Evolutionary conservation across 345 rosid genomes (phyloP), one percentile per base, ranked within the genome.

Genomic region (Pseudoturritis turrita): DNA sequence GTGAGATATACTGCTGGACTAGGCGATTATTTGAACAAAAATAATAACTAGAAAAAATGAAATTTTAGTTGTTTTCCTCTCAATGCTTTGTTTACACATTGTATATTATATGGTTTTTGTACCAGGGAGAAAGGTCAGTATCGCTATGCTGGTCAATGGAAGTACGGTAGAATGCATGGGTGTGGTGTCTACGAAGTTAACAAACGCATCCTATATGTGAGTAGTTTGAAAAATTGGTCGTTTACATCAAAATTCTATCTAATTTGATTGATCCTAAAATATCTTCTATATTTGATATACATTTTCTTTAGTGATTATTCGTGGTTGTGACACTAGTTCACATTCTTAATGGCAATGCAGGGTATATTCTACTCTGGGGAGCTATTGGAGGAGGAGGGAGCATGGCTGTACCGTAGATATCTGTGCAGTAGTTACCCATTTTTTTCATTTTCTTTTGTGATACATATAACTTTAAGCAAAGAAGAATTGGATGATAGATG

Each of bases 111-210:
- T 40, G 12, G 53, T 19, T 55, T 29, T 56, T 67, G 4, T 77
- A 72, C 51, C 80, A 92, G 98, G 85, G 96, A 88, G 82, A 88
- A 84, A 82, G 97, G 98, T 51, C 85, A 96, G 43, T 92, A 92
- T 58, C 91, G 98, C 49, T 92, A 92, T 80, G 93, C 96, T 80
- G 97, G 98, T 58, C 86, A 92, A 73, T 92, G 97, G 98, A 92
- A 90, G 91, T 97, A 86, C 69, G 88, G 96, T 35, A 84, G 93
- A 80, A 83, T 92, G 93, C 98, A 92, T 81, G 97, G 97, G 15
- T 92, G 97, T 76, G 98, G 96, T 76, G 81, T 88, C 33, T 92
- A 92, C 74, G 91, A 87, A 82, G 84, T 92, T 79, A 90, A 92
- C 26, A 97, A 90, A 70, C 85, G 86, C 18, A 26, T 62, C 50